Base-by-base conservation (phyloP, 345 rosid species). In the Brassica juncea region DNA sequence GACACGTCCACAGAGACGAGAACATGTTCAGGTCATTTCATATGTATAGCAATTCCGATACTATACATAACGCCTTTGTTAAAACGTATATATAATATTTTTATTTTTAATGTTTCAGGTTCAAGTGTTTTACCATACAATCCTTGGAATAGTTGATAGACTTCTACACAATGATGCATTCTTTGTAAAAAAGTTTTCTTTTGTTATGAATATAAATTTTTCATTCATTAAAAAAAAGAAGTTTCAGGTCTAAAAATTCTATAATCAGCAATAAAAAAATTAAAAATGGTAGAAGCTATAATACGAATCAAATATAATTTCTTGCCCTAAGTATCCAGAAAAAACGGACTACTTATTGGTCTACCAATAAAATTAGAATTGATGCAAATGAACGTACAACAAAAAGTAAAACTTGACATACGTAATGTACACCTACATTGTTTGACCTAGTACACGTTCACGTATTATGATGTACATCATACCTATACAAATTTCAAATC, bases 1-100 rank as follows among this genome's bases (percentile, higher is more conserved):
- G 62, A 72, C 68, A 68, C n/a, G 25, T 68, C 68, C 25, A 16
- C 23, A 59, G n/a, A 59, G n/a, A 68, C 47, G 60, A 59, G 47
- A 39, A 58, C 42, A 68, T 76, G 59, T 69, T 23, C 27, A 42
- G 25, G 34, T 68, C 69, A 47, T 61, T 69, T 32, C 63, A 31
- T 11, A 16, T 11, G 55, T 15, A 54, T 19, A 69, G 7, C 62
- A 60, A 21, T 62, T 69, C 25, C 42, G 8, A 28, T 68, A 15
- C 68, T 8, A 8, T 57, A 57, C 39, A 34, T 52, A 21, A 52
- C 23, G 10, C 68, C n/a, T 73, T 42, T 62, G 9, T 39, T 6
- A 30, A 6, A 58, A 58, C 32, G 2, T 71, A 37, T 44, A 25
- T 39, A 37, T 57, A 31, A 19, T 16, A 16, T 16, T 55, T 71